These are phyloP conservation scores for Fusarium sp. DNA, from an alignment of 2,329 filamentous ascomycete genomes.

Conservation along the genomic window DNA sequence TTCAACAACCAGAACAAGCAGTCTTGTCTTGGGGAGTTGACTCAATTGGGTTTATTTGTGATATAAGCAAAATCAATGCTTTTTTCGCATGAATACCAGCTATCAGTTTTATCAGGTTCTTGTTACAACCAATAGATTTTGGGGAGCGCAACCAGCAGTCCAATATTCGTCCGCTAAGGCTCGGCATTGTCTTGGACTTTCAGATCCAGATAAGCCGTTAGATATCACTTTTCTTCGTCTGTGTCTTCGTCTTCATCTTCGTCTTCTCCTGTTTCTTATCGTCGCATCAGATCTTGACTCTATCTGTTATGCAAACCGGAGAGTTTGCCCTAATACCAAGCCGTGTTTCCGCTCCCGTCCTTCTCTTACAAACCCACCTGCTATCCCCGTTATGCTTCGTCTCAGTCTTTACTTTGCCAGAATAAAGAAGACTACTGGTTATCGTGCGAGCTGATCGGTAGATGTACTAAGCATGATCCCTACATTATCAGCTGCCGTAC, in stretches of 20 bases:
- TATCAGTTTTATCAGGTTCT: not conserved
- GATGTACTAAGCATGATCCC: slow-evolving; percentile 1
- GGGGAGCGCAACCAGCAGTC: not conserved
- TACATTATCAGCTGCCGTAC: slow-evolving; percentile 7
- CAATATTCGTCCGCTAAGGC: slow-evolving; percentile 1
- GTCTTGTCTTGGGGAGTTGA: not conserved
- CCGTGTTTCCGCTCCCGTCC: slow-evolving; percentile 12
- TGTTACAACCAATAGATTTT: not conserved
- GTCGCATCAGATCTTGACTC: slow-evolving; percentile 18
- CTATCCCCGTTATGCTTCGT: slow-evolving; percentile 34
- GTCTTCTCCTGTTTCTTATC: slow-evolving; percentile 10
- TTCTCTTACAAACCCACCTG: slow-evolving; percentile 29
- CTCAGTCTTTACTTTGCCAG: slow-evolving; percentile 26
- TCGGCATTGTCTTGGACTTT: not conserved
- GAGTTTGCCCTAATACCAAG: slow-evolving; percentile 9
- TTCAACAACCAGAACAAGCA: not conserved
- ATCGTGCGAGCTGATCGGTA: slow-evolving; percentile 27
- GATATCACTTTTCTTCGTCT: not conserved
- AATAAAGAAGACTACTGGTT: slow-evolving; percentile 19
- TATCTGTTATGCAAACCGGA: slow-evolving; percentile 9
- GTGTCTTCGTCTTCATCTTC: not conserved
- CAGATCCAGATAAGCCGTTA: not conserved
- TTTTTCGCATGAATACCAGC: not conserved
- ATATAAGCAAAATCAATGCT: not conserved
- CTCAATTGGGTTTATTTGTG: not conserved